These are phyloP conservation scores for Gracilaria domingensis DNA, from an alignment of 23 red algal species.

Conservation along the genomic window DNA sequence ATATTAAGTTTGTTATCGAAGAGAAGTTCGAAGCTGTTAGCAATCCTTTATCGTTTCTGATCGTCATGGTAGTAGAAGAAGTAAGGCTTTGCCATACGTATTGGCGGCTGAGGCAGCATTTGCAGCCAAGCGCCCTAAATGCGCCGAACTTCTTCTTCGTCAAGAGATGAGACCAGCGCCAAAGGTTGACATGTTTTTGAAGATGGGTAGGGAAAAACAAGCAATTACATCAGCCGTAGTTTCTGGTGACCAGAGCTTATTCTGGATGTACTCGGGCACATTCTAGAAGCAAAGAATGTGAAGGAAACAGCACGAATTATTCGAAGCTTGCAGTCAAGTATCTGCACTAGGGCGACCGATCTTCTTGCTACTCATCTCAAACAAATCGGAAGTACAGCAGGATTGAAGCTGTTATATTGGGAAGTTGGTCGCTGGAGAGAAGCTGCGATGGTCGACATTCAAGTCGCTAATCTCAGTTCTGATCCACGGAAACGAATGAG, in stretches of 20 bases:
- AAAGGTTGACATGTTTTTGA: conserved; percentile 65
- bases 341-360: conserved; percentile 58
- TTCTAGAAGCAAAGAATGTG: conserved; percentile 48
- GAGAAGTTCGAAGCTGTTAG: conserved; percentile 62
- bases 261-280: conserved; percentile 40
- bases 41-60: conserved; percentile 7
- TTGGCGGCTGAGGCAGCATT: conserved; percentile 54
- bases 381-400: conserved; percentile 48
- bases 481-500: conserved; percentile 43
- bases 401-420: conserved; percentile 38
- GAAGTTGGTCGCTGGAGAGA: conserved; percentile 70
- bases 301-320: conserved; percentile 53
- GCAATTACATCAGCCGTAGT: conserved; percentile 52
- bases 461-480: background rate
- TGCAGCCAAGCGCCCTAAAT: conserved; percentile 29
- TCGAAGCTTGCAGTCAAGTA: conserved; percentile 36
- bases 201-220: conserved; percentile 59
- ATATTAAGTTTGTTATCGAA: conserved; percentile 24
- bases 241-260: conserved; percentile 75
- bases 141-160: conserved; percentile 54
- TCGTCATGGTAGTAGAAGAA: conserved; percentile 32
- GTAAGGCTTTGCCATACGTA: conserved; percentile 61
- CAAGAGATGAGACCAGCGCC: conserved; percentile 60
- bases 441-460: conserved; percentile 61
- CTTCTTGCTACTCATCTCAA: conserved; percentile 49